Percentiles rank a stretch among this genome's conserved stretches.
Conservation (phyloP, 768 basidiomycete species). For the Calocera viscosa region DNA sequence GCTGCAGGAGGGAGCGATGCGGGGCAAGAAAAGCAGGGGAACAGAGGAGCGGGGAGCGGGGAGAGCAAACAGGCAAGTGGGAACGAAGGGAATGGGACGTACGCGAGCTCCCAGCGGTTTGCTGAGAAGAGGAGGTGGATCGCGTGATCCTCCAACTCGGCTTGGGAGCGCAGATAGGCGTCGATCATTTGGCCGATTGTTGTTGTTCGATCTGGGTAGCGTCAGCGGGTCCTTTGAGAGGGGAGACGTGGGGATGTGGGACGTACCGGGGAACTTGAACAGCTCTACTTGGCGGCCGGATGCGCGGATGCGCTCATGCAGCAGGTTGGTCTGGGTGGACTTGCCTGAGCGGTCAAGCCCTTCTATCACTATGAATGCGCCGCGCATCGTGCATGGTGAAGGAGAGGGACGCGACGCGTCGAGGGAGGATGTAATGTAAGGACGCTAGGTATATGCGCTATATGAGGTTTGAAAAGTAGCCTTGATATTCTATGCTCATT, state of each 20-base stretch:
- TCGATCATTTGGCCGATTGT: conserved; percentile 88
- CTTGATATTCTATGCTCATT: not conserved
- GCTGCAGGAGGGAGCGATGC: not conserved
- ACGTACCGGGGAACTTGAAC: conserved; percentile 80
- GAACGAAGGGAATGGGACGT: conserved; percentile 18
- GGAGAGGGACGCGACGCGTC: not conserved
- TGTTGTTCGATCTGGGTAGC: conserved; percentile 69
- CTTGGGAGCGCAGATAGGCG: conserved; percentile 68
- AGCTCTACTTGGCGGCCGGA: conserved; percentile 38
- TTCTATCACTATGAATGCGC: conserved; percentile 84
- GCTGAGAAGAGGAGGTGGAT: conserved; percentile 93
- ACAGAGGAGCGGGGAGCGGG: not conserved
- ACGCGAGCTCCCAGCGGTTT: conserved; percentile 95
- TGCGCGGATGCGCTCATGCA: conserved; percentile 42
- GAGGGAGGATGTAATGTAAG: not conserved
- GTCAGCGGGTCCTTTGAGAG: not conserved
- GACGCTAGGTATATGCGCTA: no score
- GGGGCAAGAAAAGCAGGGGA: not conserved
- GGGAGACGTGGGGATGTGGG: not conserved
- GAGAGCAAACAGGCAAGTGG: not conserved
- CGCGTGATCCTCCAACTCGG: conserved; percentile 80
- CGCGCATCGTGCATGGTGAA: conserved; percentile 29
- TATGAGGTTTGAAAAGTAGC: no score
- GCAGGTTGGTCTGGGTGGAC: conserved; percentile 64
- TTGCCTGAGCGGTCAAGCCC: conserved; percentile 95